Evolutionary conservation across 768 basidiomycete species (phyloP), one percentile per base, ranked within the genome.

Genomic region (Leccinum rimulosum): DNA sequence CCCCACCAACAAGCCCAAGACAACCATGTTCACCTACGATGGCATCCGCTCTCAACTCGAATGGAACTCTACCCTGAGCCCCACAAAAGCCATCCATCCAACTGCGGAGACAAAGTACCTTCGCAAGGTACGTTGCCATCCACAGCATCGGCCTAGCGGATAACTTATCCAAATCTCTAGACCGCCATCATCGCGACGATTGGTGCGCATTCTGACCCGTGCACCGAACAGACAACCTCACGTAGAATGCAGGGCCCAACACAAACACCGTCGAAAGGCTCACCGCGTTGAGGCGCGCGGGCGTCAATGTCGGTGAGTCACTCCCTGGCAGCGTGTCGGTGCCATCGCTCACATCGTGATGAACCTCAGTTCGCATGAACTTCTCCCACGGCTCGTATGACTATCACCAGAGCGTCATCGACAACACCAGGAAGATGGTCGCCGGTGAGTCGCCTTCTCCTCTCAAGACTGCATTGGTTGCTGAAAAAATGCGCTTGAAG

Each of bases 321-420:
- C 17, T 45, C 45, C 52, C 48, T 3, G 54, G 45, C 43, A 36
- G 43, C n/a, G 6, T 25, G 17, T 25, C 61, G 14, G 27, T 48
- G 35, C 35, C 38, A 47, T 53, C 52, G 22, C 57, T 61, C 36
- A 65, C 57, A 59, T 58, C 58, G 33, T 30, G 56, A 57, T 45
- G 56, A 48, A 31, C 49, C 4, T 28, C 66, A 98, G 97, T 99
- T 64, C 95, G 97, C 77, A 98, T 99, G 97, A 99, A 99, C 84
- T 99, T 98, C 75, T 98, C 96, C 56, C 97, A 99, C 85, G 97
- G 97, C 50, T 89, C 89, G 57, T 95, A 99, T 76, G 94, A 95
- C 69, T 98, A 96, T 75, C 97, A 98, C 79, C 95, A 99, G 79
- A 95, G 92, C 64, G 97, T 98, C 66, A 94, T 99, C 73, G 95